Percentiles rank a stretch among this genome's conserved stretches.
Evolutionary conservation across 2,329 filamentous ascomycete species (phyloP).

Genomic region (Ascochyta fabae): DNA sequence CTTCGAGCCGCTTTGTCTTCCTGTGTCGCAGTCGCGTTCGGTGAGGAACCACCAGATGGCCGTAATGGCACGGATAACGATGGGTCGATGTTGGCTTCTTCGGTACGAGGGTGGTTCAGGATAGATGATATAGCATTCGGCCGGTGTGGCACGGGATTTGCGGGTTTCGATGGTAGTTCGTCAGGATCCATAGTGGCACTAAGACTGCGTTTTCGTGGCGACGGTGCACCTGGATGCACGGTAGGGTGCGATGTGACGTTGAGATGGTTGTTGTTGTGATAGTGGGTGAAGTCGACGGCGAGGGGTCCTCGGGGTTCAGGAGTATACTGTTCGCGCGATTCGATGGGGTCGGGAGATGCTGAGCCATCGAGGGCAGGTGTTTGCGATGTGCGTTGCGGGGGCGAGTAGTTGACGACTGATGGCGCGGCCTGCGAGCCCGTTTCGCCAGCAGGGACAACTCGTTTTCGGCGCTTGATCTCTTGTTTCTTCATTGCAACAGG

Average conservation of each 20-base stretch:
- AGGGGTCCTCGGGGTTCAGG: slow-evolving; percentile 40
- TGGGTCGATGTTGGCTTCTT: slow-evolving; percentile 43
- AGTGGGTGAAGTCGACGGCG: slow-evolving; percentile 49
- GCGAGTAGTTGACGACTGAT: slow-evolving; percentile 40
- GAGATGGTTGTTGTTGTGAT: slow-evolving; percentile 20
- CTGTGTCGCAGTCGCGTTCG: slow-evolving; percentile 23
- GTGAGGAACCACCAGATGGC: slow-evolving; percentile 28
- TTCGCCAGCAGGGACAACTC: slow-evolving; percentile 80
- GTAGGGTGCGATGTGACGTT: slow-evolving; percentile 26
- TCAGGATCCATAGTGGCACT: slow-evolving; percentile 41
- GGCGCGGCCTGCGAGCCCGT: slow-evolving; percentile 45
- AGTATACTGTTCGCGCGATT: slow-evolving; percentile 37
- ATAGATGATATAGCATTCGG: slow-evolving; percentile 45
- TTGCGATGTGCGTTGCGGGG: slow-evolving; percentile 34
- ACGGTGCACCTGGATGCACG: slow-evolving; percentile 29
- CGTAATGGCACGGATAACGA: slow-evolving; percentile 34
- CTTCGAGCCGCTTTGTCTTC: slow-evolving; percentile 41
- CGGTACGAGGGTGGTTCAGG: slow-evolving; percentile 36
- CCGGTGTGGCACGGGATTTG: slow-evolving; percentile 37
- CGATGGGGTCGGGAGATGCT: slow-evolving; percentile 45
- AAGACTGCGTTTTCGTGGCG: slow-evolving; percentile 46
- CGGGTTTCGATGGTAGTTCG: slow-evolving; percentile 25
- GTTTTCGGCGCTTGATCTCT: slow-evolving; percentile 93
- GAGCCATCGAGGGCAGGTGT: slow-evolving; percentile 43
- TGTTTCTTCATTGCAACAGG: slow-evolving; percentile 99